A percentile compares a stretch with the other conserved stretches of the same genome.
Evolutionary conservation across 345 rosid species (phyloP).

Genomic region (Bruguiera gymnorhiza): DNA sequence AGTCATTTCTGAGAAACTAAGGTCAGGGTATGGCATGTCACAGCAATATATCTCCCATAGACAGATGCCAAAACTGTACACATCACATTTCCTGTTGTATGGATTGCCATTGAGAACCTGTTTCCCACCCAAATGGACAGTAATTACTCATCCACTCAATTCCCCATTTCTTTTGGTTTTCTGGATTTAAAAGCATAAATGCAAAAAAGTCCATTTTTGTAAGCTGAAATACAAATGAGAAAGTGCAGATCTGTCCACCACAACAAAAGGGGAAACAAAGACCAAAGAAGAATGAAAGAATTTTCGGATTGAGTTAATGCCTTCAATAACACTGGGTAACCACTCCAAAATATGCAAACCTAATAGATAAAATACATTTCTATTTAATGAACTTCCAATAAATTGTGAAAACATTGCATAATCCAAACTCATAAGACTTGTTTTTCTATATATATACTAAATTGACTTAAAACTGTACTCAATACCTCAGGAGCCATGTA

Average conservation of each 20-base stretch:
- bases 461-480: neutral
- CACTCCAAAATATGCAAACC: neutral
- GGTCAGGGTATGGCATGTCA: constrained; percentile 98
- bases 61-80: constrained; percentile 94
- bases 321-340: neutral
- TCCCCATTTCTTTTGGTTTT: neutral
- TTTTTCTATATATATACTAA: no score
- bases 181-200: neutral
- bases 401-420: neutral
- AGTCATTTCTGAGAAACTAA: constrained; percentile 91
- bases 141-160: constrained; percentile 14
- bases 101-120: constrained; percentile 97
- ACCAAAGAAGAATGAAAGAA: neutral
- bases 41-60: constrained; percentile 98
- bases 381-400: neutral
- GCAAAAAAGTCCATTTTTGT: neutral
- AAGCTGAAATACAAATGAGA: neutral
- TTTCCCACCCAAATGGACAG: constrained; percentile 21
- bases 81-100: constrained; percentile 94
- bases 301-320: neutral
- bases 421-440: neutral
- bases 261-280: neutral
- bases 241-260: neutral
- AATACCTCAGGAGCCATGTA: constrained; percentile 99
- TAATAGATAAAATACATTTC: neutral